Percentiles rank a stretch among this genome's conserved stretches.
These are phyloP conservation scores for Ganoderma multipileum DNA, from an alignment of 1,284 basidiomycete genomes.

Conservation along the genomic window DNA sequence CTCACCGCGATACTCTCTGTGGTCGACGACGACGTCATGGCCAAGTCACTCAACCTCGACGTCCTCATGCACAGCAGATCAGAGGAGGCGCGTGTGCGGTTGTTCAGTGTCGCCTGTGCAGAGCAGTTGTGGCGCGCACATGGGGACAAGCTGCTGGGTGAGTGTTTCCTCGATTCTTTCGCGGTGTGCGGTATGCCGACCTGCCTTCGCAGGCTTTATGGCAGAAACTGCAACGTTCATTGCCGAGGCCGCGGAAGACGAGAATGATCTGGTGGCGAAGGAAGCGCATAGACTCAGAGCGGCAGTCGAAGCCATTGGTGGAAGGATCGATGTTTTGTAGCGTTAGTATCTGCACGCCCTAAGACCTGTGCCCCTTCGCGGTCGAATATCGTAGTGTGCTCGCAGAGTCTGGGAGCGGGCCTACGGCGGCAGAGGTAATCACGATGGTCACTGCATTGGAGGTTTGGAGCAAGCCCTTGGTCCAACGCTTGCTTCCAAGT, in stretches of 20 bases:
- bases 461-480: no score
- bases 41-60: constrained; percentile 84
- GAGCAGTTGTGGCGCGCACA: constrained; percentile 83
- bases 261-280: constrained; percentile 77
- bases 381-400: no score
- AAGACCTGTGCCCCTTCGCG: no score
- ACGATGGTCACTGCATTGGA: no score
- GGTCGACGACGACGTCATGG: constrained; percentile 64
- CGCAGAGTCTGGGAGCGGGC: no score
- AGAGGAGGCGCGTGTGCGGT: constrained; percentile 70
- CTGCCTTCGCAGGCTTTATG: constrained; percentile 59
- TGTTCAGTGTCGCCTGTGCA: constrained; percentile 75
- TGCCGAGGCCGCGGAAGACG: constrained; percentile 83
- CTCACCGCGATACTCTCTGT: constrained; percentile 63
- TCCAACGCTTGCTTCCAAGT: no score
- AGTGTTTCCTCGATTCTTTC: constrained; percentile 32
- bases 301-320: constrained; percentile 73
- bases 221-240: constrained; percentile 85
- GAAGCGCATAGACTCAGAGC: constrained; percentile 70
- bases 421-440: no score
- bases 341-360: not conserved
- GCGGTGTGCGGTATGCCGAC: not conserved
- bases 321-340: constrained; percentile 54
- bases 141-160: constrained; percentile 75
- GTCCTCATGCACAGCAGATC: constrained; percentile 90